Evolutionary conservation across 2,329 filamentous ascomycete species (phyloP).

Genomic region (Ophiocordyceps sinensis): DNA sequence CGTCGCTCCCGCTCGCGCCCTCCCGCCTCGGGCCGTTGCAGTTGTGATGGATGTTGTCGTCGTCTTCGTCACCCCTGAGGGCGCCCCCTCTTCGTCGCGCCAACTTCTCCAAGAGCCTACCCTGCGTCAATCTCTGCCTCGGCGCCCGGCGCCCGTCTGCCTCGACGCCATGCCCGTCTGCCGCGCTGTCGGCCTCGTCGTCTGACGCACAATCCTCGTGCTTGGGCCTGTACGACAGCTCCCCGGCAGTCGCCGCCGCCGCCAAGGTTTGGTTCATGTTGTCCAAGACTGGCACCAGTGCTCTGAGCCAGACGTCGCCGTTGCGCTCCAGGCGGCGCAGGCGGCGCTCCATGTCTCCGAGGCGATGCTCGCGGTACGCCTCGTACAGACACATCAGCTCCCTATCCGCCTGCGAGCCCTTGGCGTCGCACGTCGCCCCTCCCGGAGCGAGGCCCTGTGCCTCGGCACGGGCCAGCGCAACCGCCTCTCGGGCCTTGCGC

Average conservation of each 20-base stretch:
- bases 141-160: constrained; percentile 8
- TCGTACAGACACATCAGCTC: constrained; percentile 25
- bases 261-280: constrained; percentile 19
- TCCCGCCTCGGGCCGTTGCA: constrained; percentile 7
- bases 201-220: constrained; percentile 14
- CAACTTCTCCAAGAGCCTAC: constrained; percentile 15
- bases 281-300: constrained; percentile 29
- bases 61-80: background rate
- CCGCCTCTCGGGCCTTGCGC: constrained; percentile 8
- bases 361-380: constrained; percentile 23
- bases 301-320: constrained; percentile 28
- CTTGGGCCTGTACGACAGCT: background rate
- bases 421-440: constrained; percentile 7
- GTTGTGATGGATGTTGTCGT: background rate
- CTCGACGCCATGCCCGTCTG: constrained; percentile 3
- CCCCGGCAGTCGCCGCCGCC: background rate
- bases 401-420: constrained; percentile 13
- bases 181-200: constrained; percentile 4
- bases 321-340: constrained; percentile 30
- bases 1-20: constrained; percentile 9
- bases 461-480: background rate
- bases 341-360: constrained; percentile 32
- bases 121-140: constrained; percentile 12
- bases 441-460: background rate
- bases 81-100: constrained; percentile 2